These are phyloP conservation scores for Apodospora peruviana DNA, from an alignment of 495 filamentous ascomycete species.

Conservation along the genomic window DNA sequence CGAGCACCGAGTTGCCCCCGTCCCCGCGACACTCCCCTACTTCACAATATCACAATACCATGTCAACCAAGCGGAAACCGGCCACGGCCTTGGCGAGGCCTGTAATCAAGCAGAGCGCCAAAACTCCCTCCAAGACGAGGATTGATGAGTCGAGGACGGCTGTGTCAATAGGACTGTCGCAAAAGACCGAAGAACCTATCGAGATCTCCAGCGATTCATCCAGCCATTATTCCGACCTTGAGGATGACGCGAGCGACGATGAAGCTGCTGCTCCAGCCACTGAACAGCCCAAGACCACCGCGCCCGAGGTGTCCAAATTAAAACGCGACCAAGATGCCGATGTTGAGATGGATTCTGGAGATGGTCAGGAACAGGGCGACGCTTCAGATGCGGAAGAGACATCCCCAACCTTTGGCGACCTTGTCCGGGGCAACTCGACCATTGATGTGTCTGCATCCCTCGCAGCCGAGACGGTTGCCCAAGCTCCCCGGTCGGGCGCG, in stretches of 20 bases:
- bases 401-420: constrained; percentile 78
- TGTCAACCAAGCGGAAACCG: constrained; percentile 52
- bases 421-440: constrained; percentile 67
- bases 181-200: constrained; percentile 30
- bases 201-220: constrained; percentile 55
- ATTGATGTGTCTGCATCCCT: constrained; percentile 70
- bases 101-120: constrained; percentile 53
- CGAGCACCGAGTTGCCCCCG: not conserved
- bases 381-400: constrained; percentile 44
- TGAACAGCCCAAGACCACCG: not conserved
- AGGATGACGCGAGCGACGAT: constrained; percentile 21
- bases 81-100: constrained; percentile 42
- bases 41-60: no score
- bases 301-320: constrained; percentile 1
- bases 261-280: constrained; percentile 8
- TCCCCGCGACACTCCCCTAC: no score
- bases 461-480: constrained; percentile 31
- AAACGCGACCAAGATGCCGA: constrained; percentile 20
- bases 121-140: constrained; percentile 50
- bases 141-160: constrained; percentile 73
- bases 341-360: constrained; percentile 23
- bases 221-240: constrained; percentile 33
- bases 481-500: constrained; percentile 29
- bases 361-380: constrained; percentile 34
- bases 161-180: constrained; percentile 39